Evolutionary conservation across 768 basidiomycete species (phyloP), one percentile per base, ranked within the genome.

Genomic region (Podaxis sp.): DNA sequence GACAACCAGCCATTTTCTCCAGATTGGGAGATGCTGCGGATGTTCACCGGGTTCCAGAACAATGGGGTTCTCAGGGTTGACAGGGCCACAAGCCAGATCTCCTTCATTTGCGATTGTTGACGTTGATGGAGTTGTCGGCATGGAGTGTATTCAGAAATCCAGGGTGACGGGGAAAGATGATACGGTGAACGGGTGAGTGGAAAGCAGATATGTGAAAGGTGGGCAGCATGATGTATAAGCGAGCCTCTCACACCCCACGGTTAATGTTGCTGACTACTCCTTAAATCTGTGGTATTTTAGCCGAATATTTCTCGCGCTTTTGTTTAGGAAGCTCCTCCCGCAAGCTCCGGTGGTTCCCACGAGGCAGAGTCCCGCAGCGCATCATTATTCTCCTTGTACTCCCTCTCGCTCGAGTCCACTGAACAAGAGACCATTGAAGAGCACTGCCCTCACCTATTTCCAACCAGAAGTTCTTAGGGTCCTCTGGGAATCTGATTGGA

Each of bases 1-100:
- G 5, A 85, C 79, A 5, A 74, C 71, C 25, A 79, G 56, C 84
- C 84, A 85, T 64, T 82, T 82, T 63, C 73, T 76, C 25, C 74
- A 28, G 0, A 62, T 56, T 16, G 81, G 67, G 37, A 79, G 68
- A 35, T 72, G 65, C 55, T 80, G 76, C 0, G 82, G 81, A 59
- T 79, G 61, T 44, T 83, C 81, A 13, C 71, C 62, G 3, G 68
- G 66, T 1, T 80, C 77, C 14, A 85, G 66, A 16, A 67, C 64
- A 11, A 56, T 25, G 23, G 44, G 23, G 35, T 27, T 38, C 38
- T 55, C 47, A n/a, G 18, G 10, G 21, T 11, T 18, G 47, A 23
- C 47, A 6, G 7, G 47, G 10, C 3, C 18, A 10, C 5, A 21
- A 9, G 21, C 47, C 42, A n/a, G 21, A 23, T 48, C 47, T 10